Conservation (phyloP, 345 rosid species). For the Punica granatum region DNA sequence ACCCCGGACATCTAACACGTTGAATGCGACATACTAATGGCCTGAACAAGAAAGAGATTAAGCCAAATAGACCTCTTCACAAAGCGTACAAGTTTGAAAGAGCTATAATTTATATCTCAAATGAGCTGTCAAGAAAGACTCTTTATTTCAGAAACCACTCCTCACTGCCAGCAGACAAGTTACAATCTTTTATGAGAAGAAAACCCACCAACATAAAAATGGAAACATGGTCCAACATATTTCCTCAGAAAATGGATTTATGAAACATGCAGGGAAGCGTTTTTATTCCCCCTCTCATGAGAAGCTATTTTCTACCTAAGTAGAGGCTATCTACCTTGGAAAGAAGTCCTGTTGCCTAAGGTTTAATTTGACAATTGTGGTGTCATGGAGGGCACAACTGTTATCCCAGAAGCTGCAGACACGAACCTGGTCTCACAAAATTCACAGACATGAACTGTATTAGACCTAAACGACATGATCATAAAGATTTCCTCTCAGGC, state of each 20-base stretch:
- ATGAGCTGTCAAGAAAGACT: neutral
- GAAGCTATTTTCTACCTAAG: neutral
- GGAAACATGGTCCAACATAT: neutral
- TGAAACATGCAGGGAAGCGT: neutral
- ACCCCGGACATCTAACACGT: slow-evolving; percentile 1
- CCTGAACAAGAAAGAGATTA: slow-evolving; percentile 8
- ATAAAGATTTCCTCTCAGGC: neutral
- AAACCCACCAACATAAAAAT: neutral
- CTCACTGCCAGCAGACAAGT: neutral
- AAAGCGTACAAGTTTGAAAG: neutral
- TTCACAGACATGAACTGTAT: neutral
- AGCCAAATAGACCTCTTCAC: neutral
- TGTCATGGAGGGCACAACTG: neutral
- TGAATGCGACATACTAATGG: slow-evolving; percentile 5
- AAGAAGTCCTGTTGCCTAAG: neutral
- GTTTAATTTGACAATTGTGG: neutral
- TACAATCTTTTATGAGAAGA: neutral
- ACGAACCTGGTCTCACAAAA: slow-evolving; percentile 1
- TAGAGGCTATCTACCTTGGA: neutral
- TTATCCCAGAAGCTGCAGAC: slow-evolving; percentile 8
- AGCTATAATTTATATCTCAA: neutral
- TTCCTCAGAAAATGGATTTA: neutral
- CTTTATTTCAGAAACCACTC: neutral
- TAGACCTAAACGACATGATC: neutral
- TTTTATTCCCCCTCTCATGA: too few species aligned